Base-by-base conservation (phyloP, 495 filamentous ascomycete species). In the Durotheca rogersii region DNA sequence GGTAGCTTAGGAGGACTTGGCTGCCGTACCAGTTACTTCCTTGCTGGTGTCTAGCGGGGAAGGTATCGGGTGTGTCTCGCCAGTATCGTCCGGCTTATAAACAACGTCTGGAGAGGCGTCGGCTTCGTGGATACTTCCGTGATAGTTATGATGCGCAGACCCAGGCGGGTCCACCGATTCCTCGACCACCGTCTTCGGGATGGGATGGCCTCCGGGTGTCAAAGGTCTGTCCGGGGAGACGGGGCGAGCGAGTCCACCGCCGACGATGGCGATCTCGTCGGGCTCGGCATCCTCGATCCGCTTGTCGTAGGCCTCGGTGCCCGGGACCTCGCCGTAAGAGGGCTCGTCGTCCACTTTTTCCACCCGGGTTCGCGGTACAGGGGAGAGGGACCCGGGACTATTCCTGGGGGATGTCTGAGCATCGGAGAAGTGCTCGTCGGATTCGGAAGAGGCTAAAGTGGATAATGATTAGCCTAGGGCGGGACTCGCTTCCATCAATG, bases 361-460 rank as follows among this genome's bases (percentile, higher is more conserved):
- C 18, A 95, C 87, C 37, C 91, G 74, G 10, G 86, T 94, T 47
- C 72, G 80, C n/a, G 90, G 90, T 56, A 95, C 83, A 21, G 87
- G 82, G 10, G 74, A 78, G 40, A 61, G 74, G 69, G 47, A 76
- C 75, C 52, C 76, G 72, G 41, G 79, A 30, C 51, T 63, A 80
- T 40, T 78, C 78, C 57, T 63, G 42, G 69, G 72, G 51, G 81
- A 87, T 67, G 92, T 87, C 47, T 82, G 86, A 51, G 90, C 90
- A 75, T 95, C 90, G 39, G 90, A 90, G 67, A 90, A 96, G 69
- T 95, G 88, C 40, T 96, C 90, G 19, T 94, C 89, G 34, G 83
- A 87, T 47, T 85, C 85, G 14, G 86, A 87, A 37, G 73, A 77
- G 66, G 77, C 81, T 80, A 49, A 33, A 34, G 37, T 23, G 21